Evolutionary conservation across 2,329 filamentous ascomycete species (phyloP), one percentile per base, ranked within the genome.

Genomic region (Diplodia scrobiculata): DNA sequence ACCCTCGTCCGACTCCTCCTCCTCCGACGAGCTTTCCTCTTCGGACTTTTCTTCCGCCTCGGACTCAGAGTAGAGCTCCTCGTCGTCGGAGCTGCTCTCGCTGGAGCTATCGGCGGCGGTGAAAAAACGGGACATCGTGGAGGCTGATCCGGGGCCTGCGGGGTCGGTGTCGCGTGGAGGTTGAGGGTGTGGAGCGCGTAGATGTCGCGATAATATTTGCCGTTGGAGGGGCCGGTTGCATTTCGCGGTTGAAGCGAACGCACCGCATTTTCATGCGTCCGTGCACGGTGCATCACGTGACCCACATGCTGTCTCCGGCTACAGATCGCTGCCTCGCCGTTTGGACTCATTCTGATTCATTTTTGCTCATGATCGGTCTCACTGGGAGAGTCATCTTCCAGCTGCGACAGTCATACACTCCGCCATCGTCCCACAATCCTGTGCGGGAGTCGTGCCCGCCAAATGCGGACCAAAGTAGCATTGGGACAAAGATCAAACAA

Each of bases 91-190:
- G 70, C 92, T 96, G 85, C 91, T 93, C 82, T 97, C 93, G 84
- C 88, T 91, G 76, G 94, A 97, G 87, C 93, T 97, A 82, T 96
- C 93, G 83, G 89, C 91, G 79, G 91, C 91, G 81, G 92, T 91
- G 86, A 98, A 98, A 83, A 98, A 99, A 84, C 92, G 91, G 86
- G 95, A 98, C 75, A 75, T 75, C 70, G 70, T 76, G 70, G 68
- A 17, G 50, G 65, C 21, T 21, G 17, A 59, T 59, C 45, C 47
- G 29, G 65, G 58, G 48, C 50, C 63, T 58, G 55, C 65, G 65
- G 58, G 52, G 50, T 62, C 50, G 65, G 50, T 27, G 48, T 52
- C 34, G 64, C 34, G 48, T 66, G 36, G 65, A 50, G 36, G 38
- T 27, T 36, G 55, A 32, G 65, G 50, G 10, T 59, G 65, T 54